Evolutionary conservation across 2,329 filamentous ascomycete genomes (phyloP).

Genomic region (Neocatenulostroma microsporum): DNA sequence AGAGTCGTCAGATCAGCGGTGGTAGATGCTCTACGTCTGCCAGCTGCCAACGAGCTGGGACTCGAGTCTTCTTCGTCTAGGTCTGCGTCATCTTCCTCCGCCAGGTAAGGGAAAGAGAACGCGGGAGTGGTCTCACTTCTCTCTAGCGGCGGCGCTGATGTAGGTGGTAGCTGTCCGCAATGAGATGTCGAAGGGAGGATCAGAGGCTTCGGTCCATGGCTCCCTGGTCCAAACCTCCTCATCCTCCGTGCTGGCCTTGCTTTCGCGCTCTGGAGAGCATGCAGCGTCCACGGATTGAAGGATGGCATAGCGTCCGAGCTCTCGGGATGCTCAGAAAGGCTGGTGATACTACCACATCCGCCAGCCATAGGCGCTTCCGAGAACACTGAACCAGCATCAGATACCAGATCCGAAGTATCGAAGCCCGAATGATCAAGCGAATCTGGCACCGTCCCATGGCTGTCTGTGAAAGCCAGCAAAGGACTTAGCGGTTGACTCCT

Average conservation of each 20-base stretch:
- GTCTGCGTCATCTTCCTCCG: background rate
- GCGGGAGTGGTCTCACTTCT: slow-evolving; percentile 10
- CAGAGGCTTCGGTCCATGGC: slow-evolving; percentile 26
- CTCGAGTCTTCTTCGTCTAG: slow-evolving; percentile 7
- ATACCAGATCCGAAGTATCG: slow-evolving; percentile 11
- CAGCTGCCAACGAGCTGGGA: slow-evolving; percentile 7
- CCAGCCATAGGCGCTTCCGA: slow-evolving; percentile 10
- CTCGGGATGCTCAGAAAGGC: no score
- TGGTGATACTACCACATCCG: slow-evolving; percentile 16
- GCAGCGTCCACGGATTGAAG: slow-evolving; percentile 14
- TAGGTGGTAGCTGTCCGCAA: slow-evolving; percentile 15
- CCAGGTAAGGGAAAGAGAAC: slow-evolving; percentile 7
- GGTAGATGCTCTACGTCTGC: slow-evolving; percentile 17
- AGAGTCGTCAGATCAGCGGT: slow-evolving; percentile 10
- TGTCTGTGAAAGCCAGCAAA: slow-evolving; percentile 6
- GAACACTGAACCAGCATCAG: slow-evolving; percentile 16
- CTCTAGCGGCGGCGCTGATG: slow-evolving; percentile 23
- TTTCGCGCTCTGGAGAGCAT: slow-evolving; percentile 9
- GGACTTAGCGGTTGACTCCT: slow-evolving; percentile 11
- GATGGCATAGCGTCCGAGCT: slow-evolving; percentile 2
- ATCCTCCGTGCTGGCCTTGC: slow-evolving; percentile 24
- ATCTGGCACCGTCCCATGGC: background rate
- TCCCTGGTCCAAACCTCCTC: slow-evolving; percentile 29
- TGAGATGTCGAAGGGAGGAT: slow-evolving; percentile 28
- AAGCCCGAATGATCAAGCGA: slow-evolving; percentile 1